Evolutionary conservation across 2,329 filamentous ascomycete species (phyloP), one percentile per base, ranked within the genome.

Genomic region (Fusarium dlaminii): DNA sequence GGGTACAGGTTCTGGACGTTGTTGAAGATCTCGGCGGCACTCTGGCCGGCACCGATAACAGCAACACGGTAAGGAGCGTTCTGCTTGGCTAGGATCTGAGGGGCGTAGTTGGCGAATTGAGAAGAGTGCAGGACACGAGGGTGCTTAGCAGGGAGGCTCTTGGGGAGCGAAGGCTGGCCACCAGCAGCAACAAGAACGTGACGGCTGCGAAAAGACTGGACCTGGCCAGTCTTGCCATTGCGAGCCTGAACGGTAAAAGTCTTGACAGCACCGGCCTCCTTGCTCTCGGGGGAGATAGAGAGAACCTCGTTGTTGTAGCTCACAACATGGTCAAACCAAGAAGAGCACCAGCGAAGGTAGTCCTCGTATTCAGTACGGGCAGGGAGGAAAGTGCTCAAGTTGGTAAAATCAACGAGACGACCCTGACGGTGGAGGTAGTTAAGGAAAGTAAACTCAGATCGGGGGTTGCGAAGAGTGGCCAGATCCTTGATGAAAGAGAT

Each of bases 401-500:
- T 98, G 77, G 93, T 95, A 79, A 98, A 98, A 75, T 96, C 91
- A 55, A 97, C 90, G 43, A 98, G 87, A n/a, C 96, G 89, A 63
- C 88, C 88, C 77, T 97, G 92, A 77, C 89, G 84, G 84, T 97
- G 93, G 18, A 98, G 89, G 82, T 98, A 98, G 84, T 98, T 98
- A 80, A 98, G 86, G 84, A 98, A 98, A 20, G 96, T 98, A 83
- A 98, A 98, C 78, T 95, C 89, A 75, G 94, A 97, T 73, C 93
- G 90, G 13, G 96, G 96, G 81, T 98, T 92, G 66, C 96, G 90
- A 75, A 98, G 87, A 8, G 94, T 96, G 8, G 96, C 96, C 82
- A 98, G 90, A 81, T 98, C 96, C 85, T 98, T 98, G 85, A 98
- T 89, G 85, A 98, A 98, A 15, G 94, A 97, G 77, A 98, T 98